Evolutionary conservation across 2,329 filamentous ascomycete genomes (phyloP).

Genomic region (Leptoxyphium fumago): DNA sequence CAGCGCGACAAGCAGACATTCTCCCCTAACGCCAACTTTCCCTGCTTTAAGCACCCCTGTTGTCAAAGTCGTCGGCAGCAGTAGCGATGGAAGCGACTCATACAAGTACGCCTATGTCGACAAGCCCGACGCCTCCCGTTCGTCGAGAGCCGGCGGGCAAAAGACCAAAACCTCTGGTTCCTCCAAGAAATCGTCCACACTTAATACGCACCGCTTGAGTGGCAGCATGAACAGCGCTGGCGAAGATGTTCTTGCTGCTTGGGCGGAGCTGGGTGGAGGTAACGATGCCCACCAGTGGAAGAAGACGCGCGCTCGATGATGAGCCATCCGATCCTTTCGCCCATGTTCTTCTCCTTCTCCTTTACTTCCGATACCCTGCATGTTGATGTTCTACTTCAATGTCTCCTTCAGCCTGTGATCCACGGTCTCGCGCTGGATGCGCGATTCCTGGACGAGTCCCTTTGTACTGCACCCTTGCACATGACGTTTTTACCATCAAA

Average conservation of each 20-base stretch:
- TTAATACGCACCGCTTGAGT: background rate
- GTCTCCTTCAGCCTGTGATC: too few species aligned
- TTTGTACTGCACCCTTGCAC: too few species aligned
- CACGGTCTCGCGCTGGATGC: too few species aligned
- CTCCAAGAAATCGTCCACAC: background rate
- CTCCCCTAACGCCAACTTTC: background rate
- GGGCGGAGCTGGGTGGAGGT: conserved; percentile 29
- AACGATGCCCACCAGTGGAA: background rate
- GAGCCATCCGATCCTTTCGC: background rate
- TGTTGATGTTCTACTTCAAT: too few species aligned
- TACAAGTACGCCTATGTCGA: background rate
- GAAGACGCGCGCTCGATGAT: background rate
- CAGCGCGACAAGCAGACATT: background rate
- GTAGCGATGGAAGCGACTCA: background rate
- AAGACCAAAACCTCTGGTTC: background rate
- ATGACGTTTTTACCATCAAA: too few species aligned
- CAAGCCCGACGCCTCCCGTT: background rate
- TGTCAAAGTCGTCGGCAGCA: background rate
- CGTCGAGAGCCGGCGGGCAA: background rate
- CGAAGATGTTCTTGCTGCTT: conserved; percentile 33
- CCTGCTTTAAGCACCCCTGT: background rate
- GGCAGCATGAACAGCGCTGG: conserved; percentile 16
- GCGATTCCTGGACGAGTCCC: too few species aligned
- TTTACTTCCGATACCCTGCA: too few species aligned
- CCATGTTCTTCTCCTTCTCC: too few species aligned